phyloP scores from a whole-genome alignment of 345 rosid genomes.

The Eucalyptus shirleyi region DNA sequence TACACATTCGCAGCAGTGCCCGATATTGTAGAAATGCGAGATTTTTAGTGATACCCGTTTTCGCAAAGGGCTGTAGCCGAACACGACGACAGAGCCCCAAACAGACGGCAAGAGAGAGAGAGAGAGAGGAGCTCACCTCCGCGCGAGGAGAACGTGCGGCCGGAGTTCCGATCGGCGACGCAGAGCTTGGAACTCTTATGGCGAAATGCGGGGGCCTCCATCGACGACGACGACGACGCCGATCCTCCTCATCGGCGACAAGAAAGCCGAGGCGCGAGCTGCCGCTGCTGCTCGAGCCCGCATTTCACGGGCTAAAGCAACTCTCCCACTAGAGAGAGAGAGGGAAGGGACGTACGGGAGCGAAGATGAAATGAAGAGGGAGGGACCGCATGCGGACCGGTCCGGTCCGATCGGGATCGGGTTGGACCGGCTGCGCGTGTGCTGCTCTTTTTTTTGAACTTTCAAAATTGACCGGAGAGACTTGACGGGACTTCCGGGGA shows the following conservation, averaged over 20 bases:
- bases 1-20: too few species aligned
- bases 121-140: conserved; percentile 16
- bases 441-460: conserved; percentile 29
- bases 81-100: background rate
- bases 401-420: background rate
- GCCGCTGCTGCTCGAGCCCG: background rate
- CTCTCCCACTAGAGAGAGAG: background rate
- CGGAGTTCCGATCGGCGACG: conserved; percentile 14
- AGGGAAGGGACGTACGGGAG: background rate
- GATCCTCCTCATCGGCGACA: conserved; percentile 2
- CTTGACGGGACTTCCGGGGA: background rate
- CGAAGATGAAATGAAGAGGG: background rate
- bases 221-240: background rate
- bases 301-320: background rate
- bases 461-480: conserved; percentile 29
- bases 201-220: conserved; percentile 32
- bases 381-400: background rate
- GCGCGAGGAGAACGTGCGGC: background rate
- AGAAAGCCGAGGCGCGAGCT: background rate
- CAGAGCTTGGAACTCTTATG: conserved; percentile 12
- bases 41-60: too few species aligned
- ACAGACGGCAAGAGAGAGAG: background rate
- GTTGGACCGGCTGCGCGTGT: background rate
- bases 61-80: background rate
- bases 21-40: too few species aligned